Evolutionary conservation across 1,284 basidiomycete species (phyloP).

Genomic region (Pseudozyma pruni): DNA sequence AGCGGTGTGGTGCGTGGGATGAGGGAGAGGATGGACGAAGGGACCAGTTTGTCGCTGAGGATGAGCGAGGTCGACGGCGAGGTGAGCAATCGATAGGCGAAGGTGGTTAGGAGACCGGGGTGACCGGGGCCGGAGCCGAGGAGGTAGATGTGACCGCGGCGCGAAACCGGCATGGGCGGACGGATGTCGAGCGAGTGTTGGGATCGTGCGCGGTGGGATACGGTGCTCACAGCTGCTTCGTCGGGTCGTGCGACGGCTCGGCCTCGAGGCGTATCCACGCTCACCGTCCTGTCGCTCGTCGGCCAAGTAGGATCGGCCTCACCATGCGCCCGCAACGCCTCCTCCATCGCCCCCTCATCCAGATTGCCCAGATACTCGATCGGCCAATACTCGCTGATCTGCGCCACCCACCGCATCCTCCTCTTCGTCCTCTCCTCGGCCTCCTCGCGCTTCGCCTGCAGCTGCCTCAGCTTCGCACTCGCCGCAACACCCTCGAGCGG

Average conservation of each 20-base stretch:
- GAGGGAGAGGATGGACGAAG: slow-evolving; percentile 84
- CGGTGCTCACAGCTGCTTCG: background rate
- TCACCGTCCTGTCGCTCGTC: background rate
- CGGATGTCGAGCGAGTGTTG: slow-evolving; percentile 55
- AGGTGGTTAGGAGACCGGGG: slow-evolving; percentile 87
- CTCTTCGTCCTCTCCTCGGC: slow-evolving; percentile 51
- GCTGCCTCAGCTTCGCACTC: slow-evolving; percentile 7
- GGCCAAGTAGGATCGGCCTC: background rate
- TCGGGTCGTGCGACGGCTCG: slow-evolving; percentile 7
- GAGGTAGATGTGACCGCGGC: slow-evolving; percentile 72
- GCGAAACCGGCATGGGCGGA: slow-evolving; percentile 19
- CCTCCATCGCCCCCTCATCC: slow-evolving; percentile 77
- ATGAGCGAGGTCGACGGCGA: slow-evolving; percentile 79
- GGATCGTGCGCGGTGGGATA: slow-evolving; percentile 36
- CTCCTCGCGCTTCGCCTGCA: slow-evolving; percentile 30
- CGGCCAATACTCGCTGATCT: slow-evolving; percentile 81
- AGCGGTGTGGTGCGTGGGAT: slow-evolving; percentile 77
- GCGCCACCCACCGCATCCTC: slow-evolving; percentile 69
- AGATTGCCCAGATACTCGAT: slow-evolving; percentile 80
- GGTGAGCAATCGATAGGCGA: slow-evolving; percentile 83
- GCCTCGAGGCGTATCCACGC: slow-evolving; percentile 1
- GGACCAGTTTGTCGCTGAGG: slow-evolving; percentile 96
- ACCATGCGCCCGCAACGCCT: slow-evolving; percentile 55
- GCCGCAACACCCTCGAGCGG: slow-evolving; percentile 21
- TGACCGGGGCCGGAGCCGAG: slow-evolving; percentile 95